Conservation (phyloP, 768 basidiomycete genomes). For the Ramaria rubella region DNA sequence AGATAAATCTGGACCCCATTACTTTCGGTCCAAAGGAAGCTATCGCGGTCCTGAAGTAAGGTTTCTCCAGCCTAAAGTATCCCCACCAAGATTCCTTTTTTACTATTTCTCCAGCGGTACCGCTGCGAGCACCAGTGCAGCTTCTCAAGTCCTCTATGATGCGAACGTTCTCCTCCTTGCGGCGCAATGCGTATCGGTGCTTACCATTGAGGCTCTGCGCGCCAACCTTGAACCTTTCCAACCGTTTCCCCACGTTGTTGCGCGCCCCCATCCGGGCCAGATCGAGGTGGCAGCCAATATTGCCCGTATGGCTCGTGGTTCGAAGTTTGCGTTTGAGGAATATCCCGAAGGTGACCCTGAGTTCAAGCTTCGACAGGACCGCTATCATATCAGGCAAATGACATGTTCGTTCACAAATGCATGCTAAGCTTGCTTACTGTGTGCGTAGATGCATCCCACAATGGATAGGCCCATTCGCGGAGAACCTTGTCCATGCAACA, state of each 20-base stretch:
- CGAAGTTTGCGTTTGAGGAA: constrained; percentile 14
- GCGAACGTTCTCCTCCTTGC: constrained; percentile 16
- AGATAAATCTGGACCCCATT: constrained; percentile 17
- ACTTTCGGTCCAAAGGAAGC: constrained; percentile 22
- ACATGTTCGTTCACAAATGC: background rate
- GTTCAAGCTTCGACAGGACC: constrained; percentile 23
- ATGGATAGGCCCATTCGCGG: constrained; percentile 20
- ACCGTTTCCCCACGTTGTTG: constrained; percentile 22
- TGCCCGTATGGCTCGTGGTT: constrained; percentile 13
- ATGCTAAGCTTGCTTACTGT: background rate
- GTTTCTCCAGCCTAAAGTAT: constrained; percentile 19
- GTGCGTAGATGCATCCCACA: background rate
- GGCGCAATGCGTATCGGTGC: constrained; percentile 16
- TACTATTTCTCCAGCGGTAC: constrained; percentile 18
- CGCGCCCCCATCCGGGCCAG: constrained; percentile 25
- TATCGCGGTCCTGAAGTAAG: no score
- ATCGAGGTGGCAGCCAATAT: constrained; percentile 21
- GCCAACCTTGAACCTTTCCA: constrained; percentile 22
- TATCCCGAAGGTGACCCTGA: constrained; percentile 18
- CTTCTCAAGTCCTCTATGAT: constrained; percentile 20
- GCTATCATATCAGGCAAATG: constrained; percentile 13
- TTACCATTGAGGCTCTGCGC: constrained; percentile 23
- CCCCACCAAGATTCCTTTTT: no score
- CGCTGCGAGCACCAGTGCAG: constrained; percentile 14
- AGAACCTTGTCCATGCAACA: constrained; percentile 17